These are phyloP conservation scores for Daucus carota DNA, from an alignment of 129 eudicot species.

Conservation along the genomic window DH1_v3.0 NC_030384.2:26481501-26482000, in stretches of 20 bases:
- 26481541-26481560: conserved; percentile 21
- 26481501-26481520: conserved; percentile 44
- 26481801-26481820: conserved; percentile 24
- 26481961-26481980: conserved; percentile 36
- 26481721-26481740: conserved; percentile 9
- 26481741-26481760: neutral
- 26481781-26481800: conserved; percentile 12
- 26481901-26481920: conserved; percentile 48
- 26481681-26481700: conserved; percentile 11
- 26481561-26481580: conserved; percentile 8
- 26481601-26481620: conserved; percentile 15
- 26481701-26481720: neutral
- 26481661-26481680: conserved; percentile 17
- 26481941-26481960: conserved; percentile 71
- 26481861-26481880: conserved; percentile 41
- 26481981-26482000: conserved; percentile 36
- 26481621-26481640: conserved; percentile 14
- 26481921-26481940: conserved; percentile 87
- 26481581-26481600: conserved; percentile 13
- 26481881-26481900: conserved; percentile 41
- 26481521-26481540: conserved; percentile 31
- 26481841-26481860: conserved; percentile 79
- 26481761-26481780: conserved; percentile 3
- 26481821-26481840: conserved; percentile 84
- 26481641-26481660: conserved; percentile 9